A percentile compares a stretch with the other conserved stretches of the same genome.
phyloP scores from a whole-genome alignment of 1,284 basidiomycete species.

The Rhodofomes roseus region DNA sequence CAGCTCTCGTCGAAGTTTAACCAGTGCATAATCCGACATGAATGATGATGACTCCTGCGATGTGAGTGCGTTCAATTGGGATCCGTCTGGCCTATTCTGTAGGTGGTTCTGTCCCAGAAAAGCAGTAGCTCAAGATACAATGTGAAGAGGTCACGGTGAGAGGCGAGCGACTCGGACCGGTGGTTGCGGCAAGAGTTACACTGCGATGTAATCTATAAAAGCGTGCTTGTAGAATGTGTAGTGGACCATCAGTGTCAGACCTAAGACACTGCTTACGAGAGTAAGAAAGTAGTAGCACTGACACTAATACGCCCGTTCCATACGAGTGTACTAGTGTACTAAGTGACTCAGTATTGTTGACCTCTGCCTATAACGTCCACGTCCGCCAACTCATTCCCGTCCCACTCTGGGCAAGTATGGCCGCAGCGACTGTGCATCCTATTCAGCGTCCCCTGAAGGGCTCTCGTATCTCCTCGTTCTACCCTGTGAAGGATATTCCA shows the following conservation, averaged over 20 bases:
- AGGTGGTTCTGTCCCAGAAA: too few species aligned
- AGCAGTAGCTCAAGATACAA: too few species aligned
- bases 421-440: constrained; percentile 9
- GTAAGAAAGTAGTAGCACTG: not conserved
- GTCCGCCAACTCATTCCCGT: not conserved
- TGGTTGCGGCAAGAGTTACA: too few species aligned
- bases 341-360: not conserved
- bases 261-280: too few species aligned
- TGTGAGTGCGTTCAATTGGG: too few species aligned
- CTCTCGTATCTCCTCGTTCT: constrained; percentile 73
- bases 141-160: too few species aligned
- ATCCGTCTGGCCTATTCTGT: too few species aligned
- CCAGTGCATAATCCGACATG: not conserved
- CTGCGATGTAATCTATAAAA: too few species aligned
- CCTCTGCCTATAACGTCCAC: not conserved
- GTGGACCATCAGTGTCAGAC: too few species aligned
- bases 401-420: not conserved
- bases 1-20: not conserved
- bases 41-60: not conserved
- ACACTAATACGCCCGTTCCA: not conserved
- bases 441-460: constrained; percentile 68
- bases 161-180: too few species aligned
- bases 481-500: constrained; percentile 65
- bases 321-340: too few species aligned
- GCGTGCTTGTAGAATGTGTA: too few species aligned